Evolutionary conservation across 164 flowering plant species (phyloP).

Genomic region (Platanus orientalis): DNA sequence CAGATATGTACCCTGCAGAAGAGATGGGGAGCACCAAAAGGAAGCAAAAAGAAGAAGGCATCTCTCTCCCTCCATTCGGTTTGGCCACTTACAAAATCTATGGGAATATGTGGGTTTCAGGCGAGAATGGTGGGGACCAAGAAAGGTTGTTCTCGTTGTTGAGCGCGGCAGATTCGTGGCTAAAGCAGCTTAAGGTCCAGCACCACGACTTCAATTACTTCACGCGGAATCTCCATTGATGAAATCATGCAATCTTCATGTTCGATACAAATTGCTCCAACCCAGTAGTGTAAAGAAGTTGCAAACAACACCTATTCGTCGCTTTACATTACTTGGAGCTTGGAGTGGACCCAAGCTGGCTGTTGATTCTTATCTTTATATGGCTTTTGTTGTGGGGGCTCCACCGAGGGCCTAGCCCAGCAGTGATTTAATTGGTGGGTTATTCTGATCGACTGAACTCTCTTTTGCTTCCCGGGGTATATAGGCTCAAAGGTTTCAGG

Average conservation of each 20-base stretch:
- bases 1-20: slow-evolving; percentile 55
- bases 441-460: not conserved
- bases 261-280: not conserved
- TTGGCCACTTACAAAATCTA: slow-evolving; percentile 94
- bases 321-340: not conserved
- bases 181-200: slow-evolving; percentile 84
- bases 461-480: not conserved
- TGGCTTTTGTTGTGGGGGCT: not conserved
- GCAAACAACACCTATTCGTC: not conserved
- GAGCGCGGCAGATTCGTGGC: slow-evolving; percentile 94
- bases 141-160: slow-evolving; percentile 61
- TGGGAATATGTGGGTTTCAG: slow-evolving; percentile 74
- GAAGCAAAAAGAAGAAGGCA: slow-evolving; percentile 50
- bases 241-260: not conserved
- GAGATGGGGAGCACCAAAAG: slow-evolving; percentile 26
- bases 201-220: slow-evolving; percentile 95
- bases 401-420: not conserved
- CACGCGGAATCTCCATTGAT: slow-evolving; percentile 54
- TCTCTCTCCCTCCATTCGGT: slow-evolving; percentile 74
- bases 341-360: not conserved
- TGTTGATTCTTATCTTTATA: not conserved
- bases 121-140: slow-evolving; percentile 56
- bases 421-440: not conserved
- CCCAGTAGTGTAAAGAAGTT: not conserved
- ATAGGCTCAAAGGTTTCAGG: no score